Evolutionary conservation across 768 basidiomycete species (phyloP).

Genomic region (Tylopilus rubrobrunneus): DNA sequence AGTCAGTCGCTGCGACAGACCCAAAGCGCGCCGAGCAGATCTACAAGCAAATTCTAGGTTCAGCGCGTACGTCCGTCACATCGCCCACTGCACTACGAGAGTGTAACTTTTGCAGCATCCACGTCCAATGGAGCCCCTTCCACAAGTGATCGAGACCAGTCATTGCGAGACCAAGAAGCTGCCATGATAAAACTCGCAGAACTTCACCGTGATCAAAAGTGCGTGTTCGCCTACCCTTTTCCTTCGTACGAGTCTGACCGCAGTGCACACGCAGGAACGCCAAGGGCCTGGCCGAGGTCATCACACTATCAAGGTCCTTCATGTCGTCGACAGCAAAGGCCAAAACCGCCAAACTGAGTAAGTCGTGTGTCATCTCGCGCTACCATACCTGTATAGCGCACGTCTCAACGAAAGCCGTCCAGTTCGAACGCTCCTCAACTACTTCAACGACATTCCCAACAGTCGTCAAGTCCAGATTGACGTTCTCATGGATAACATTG

Average conservation of each 20-base stretch:
- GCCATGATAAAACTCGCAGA: slow-evolving; percentile 84
- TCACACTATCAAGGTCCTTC: slow-evolving; percentile 78
- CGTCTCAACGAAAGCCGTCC: neutral
- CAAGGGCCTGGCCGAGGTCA: slow-evolving; percentile 78
- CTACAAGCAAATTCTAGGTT: slow-evolving; percentile 65
- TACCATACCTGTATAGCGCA: neutral
- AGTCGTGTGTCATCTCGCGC: neutral
- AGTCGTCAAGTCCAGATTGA: slow-evolving; percentile 74
- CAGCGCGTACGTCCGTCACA: slow-evolving; percentile 29
- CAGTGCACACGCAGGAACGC: slow-evolving; percentile 57
- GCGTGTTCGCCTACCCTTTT: slow-evolving; percentile 20
- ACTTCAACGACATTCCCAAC: slow-evolving; percentile 76
- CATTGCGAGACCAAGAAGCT: slow-evolving; percentile 74
- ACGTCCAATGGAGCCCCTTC: slow-evolving; percentile 32
- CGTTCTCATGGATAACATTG: slow-evolving; percentile 86
- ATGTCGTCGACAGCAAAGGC: slow-evolving; percentile 96
- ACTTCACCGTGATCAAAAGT: slow-evolving; percentile 85
- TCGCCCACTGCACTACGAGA: neutral
- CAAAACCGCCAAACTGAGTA: slow-evolving; percentile 94
- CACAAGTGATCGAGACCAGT: slow-evolving; percentile 48
- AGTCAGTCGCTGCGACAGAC: slow-evolving; percentile 39
- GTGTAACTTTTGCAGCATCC: slow-evolving; percentile 19
- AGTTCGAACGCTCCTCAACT: slow-evolving; percentile 94
- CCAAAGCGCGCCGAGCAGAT: slow-evolving; percentile 65
- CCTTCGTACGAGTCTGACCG: neutral